phyloP scores from a whole-genome alignment of 805 yeast species.

The Monosporozyma yasuniensis region DNA sequence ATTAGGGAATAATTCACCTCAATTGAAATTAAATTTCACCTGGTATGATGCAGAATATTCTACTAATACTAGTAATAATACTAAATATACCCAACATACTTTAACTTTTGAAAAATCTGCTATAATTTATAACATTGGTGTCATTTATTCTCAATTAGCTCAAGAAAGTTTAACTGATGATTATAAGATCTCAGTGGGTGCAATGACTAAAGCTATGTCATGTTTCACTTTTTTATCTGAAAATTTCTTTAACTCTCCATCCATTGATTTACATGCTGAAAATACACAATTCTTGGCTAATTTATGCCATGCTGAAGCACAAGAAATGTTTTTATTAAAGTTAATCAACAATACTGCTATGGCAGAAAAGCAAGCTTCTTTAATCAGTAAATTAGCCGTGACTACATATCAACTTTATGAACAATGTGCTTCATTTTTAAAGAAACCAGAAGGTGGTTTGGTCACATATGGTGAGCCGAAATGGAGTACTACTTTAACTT shows the following conservation, averaged over 20 bases:
- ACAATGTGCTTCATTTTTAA: slow-evolving; percentile 40
- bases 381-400: slow-evolving; percentile 68
- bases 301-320: slow-evolving; percentile 79
- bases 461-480: slow-evolving; percentile 33
- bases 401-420: slow-evolving; percentile 50
- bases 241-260: slow-evolving; percentile 83
- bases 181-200: slow-evolving; percentile 49
- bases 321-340: slow-evolving; percentile 68
- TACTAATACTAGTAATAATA: slow-evolving; percentile 15
- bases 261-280: slow-evolving; percentile 62
- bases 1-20: slow-evolving; percentile 52
- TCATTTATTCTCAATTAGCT: slow-evolving; percentile 48
- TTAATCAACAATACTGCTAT: slow-evolving; percentile 34
- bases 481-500: slow-evolving; percentile 46
- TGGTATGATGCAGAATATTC: slow-evolving; percentile 73
- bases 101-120: slow-evolving; percentile 86
- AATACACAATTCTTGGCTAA: slow-evolving; percentile 55
- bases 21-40: slow-evolving; percentile 52
- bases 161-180: slow-evolving; percentile 33
- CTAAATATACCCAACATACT: slow-evolving; percentile 59
- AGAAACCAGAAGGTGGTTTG: slow-evolving; percentile 28
- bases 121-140: slow-evolving; percentile 68
- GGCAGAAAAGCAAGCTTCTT: slow-evolving; percentile 47
- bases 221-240: slow-evolving; percentile 62
- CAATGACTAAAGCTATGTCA: slow-evolving; percentile 72